These are phyloP conservation scores for Nicotiana otophora DNA, from an alignment of 257 asterid genomes.

Conservation along the genomic window DNA sequence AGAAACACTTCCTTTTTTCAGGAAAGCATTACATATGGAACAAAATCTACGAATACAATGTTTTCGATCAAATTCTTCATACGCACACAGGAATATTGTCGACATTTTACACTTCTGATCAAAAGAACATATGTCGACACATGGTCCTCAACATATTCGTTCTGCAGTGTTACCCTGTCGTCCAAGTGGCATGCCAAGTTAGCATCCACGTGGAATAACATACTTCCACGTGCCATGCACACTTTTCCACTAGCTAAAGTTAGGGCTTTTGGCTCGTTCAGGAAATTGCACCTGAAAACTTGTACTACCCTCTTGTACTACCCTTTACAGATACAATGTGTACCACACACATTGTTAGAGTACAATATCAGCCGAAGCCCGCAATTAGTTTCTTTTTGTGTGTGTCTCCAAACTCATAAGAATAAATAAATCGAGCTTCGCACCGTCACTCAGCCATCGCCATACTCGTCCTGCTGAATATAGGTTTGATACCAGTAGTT, in stretches of 20 bases:
- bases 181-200: not conserved
- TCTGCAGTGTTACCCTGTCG: not conserved
- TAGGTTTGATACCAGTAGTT: no score
- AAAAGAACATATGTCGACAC: not conserved
- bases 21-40: not conserved
- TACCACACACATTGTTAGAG: no score
- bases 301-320: no score
- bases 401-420: no score
- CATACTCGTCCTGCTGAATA: fast-evolving
- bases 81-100: not conserved
- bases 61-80: not conserved
- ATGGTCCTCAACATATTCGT: not conserved
- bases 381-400: no score
- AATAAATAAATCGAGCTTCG: no score
- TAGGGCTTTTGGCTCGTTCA: not conserved
- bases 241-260: not conserved
- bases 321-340: no score
- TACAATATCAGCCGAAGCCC: no score
- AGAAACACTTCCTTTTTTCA: not conserved
- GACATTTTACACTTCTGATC: not conserved
- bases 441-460: no score
- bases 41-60: no score
- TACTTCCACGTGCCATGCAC: not conserved
- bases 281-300: no score
- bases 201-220: not conserved